phyloP scores from a whole-genome alignment of 768 basidiomycete genomes.

The Leccinum barrowsii region DNA sequence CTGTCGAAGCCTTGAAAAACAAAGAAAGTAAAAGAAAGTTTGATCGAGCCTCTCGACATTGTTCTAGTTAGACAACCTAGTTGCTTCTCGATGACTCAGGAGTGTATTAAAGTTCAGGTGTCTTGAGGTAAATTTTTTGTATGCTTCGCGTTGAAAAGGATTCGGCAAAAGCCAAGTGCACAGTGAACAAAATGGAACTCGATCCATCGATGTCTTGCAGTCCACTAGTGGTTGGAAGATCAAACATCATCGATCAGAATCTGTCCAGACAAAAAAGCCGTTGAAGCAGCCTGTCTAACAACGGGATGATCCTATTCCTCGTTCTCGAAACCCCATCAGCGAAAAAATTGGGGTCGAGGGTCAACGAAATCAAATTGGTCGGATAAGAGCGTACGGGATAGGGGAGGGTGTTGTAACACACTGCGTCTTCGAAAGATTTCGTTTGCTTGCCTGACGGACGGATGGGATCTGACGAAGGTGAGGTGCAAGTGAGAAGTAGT shows the following conservation, averaged over 20 bases:
- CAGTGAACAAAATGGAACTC: slow-evolving; percentile 47
- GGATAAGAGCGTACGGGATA: slow-evolving; percentile 9
- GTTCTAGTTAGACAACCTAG: slow-evolving; percentile 43
- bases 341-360: slow-evolving; percentile 54
- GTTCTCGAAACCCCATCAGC: slow-evolving; percentile 40
- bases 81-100: slow-evolving; percentile 51
- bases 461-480: slow-evolving; percentile 9
- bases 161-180: slow-evolving; percentile 48
- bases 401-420: slow-evolving; percentile 11
- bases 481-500: background rate
- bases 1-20: slow-evolving; percentile 38
- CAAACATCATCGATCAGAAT: slow-evolving; percentile 43
- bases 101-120: slow-evolving; percentile 52
- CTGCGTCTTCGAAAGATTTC: slow-evolving; percentile 42
- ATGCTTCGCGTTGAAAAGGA: slow-evolving; percentile 39
- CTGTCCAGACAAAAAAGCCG: slow-evolving; percentile 42
- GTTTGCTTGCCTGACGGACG: slow-evolving; percentile 11
- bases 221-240: slow-evolving; percentile 53
- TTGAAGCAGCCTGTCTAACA: slow-evolving; percentile 48
- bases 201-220: slow-evolving; percentile 49
- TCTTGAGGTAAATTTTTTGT: slow-evolving; percentile 50
- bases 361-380: slow-evolving; percentile 27
- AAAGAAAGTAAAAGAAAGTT: slow-evolving; percentile 52
- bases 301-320: slow-evolving; percentile 22
- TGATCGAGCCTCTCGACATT: slow-evolving; percentile 40